phyloP scores from a whole-genome alignment of 2,329 filamentous ascomycete genomes.

The Claviceps sp. region DNA sequence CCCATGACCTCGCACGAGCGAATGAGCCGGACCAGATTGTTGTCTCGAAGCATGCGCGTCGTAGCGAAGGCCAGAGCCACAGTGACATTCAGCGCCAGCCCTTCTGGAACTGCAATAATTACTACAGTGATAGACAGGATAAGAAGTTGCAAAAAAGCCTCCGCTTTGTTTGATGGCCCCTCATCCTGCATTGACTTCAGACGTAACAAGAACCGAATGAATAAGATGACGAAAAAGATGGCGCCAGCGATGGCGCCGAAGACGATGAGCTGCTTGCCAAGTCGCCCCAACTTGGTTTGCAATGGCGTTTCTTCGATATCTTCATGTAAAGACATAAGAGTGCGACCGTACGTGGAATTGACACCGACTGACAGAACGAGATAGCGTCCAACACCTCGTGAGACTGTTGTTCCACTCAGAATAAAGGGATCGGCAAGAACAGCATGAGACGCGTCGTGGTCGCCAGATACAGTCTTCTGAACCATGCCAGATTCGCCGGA shows the following conservation, averaged over 20 bases:
- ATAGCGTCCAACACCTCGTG: slow-evolving; percentile 63
- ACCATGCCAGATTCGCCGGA: slow-evolving; percentile 65
- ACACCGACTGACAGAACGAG: slow-evolving; percentile 62
- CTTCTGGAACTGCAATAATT: slow-evolving; percentile 47
- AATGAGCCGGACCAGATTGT: slow-evolving; percentile 46
- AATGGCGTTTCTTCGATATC: slow-evolving; percentile 66
- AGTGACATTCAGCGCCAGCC: slow-evolving; percentile 46
- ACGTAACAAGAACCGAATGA: slow-evolving; percentile 25
- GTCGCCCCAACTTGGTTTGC: slow-evolving; percentile 61
- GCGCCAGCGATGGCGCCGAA: slow-evolving; percentile 26
- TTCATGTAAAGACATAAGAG: slow-evolving; percentile 64
- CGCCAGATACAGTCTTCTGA: slow-evolving; percentile 46
- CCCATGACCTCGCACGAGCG: slow-evolving; percentile 51
- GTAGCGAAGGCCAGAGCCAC: slow-evolving; percentile 49
- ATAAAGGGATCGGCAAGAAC: slow-evolving; percentile 58
- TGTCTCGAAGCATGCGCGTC: slow-evolving; percentile 48
- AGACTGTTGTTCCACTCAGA: slow-evolving; percentile 64
- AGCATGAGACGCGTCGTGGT: slow-evolving; percentile 44
- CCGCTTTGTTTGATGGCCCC: slow-evolving; percentile 35
- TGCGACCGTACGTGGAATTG: slow-evolving; percentile 64
- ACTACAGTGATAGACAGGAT: slow-evolving; percentile 46
- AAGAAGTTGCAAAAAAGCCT: slow-evolving; percentile 43
- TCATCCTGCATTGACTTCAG: slow-evolving; percentile 20
- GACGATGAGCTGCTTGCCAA: slow-evolving; percentile 59
- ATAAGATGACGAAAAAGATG: slow-evolving; percentile 28